Conservation (phyloP, 441 rosid genomes). For the Flueggea neowawraea region DNA sequence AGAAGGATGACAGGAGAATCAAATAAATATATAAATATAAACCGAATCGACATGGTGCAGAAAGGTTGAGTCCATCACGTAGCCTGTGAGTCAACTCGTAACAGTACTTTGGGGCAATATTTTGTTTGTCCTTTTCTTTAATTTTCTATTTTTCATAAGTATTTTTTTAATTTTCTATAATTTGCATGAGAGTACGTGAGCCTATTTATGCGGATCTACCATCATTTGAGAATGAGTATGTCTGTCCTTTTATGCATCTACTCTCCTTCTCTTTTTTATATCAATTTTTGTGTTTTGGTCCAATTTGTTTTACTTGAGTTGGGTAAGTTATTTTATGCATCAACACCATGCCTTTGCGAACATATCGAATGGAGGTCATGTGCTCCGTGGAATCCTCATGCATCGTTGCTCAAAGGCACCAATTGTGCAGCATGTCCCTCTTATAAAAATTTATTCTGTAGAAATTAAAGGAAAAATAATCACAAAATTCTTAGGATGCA, state of each 20-base stretch:
- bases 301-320: too few relatives aligned
- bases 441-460: too few relatives aligned
- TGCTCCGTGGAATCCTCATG: too few relatives aligned
- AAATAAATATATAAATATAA: neutral
- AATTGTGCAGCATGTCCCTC: too few relatives aligned
- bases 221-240: constrained; percentile 38
- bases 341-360: too few relatives aligned
- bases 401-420: too few relatives aligned
- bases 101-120: constrained; percentile 16
- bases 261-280: neutral
- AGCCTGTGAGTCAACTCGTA: constrained; percentile 50
- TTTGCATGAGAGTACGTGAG: constrained; percentile 36
- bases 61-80: constrained; percentile 13
- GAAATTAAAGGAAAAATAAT: too few relatives aligned
- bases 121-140: constrained; percentile 6
- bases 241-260: constrained; percentile 33
- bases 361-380: too few relatives aligned
- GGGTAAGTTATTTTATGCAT: too few relatives aligned
- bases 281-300: neutral
- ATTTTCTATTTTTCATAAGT: neutral
- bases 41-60: neutral
- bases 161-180: neutral
- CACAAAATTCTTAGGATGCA: too few relatives aligned
- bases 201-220: constrained; percentile 55
- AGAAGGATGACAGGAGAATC: neutral